Evolutionary conservation across 208 protist genomes (phyloP), one percentile per base, ranked within the genome.

Genomic region (Endotrypanum monterogeii): DNA sequence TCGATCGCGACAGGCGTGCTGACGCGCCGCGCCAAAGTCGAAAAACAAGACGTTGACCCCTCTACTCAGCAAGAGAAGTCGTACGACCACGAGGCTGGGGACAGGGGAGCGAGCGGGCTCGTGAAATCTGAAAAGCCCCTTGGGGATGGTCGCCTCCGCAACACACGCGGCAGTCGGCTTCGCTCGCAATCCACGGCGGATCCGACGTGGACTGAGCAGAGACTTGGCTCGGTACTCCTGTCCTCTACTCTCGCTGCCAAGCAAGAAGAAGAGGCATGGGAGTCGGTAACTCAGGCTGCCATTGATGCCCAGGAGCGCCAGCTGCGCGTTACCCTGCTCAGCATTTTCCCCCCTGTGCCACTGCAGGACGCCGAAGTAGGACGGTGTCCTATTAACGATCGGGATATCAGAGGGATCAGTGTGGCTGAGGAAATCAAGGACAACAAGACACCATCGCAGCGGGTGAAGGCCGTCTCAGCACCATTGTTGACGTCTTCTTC

Each of bases 251-350:
- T 54, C 44, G 25, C 39, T 54, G 44, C 46, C 39, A 71, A 44
- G 30, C 51, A 71, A 30, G 67, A 60, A 39, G 67, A 71, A 14
- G 51, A 60, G 71, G 56, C 54, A 35, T 35, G 35, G 48, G 74
- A 74, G 48, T 60, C 54, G 6, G 70, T 8, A 32, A 1, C 51
- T n/a, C 67, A 72, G 52, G 48, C 39, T 1, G 50, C 66, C 41
- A 68, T 82, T 8, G 44, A 69, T 11, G 56, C 67, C 7, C 79
- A 83, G 46, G 69, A 70, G 54, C 79, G 56, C 3, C 79, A 78
- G 41, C 74, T 83, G 56, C 74, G 73, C 4, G 70, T 69, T 70
- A 83, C 79, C 16, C 35, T 83, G 35, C 70, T 83, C 32, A 80
- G 69, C 51, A 66, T 73, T 61, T 83, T 83, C 35, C 79, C 79